A percentile compares a stretch with the other conserved stretches of the same genome.
Evolutionary conservation across 1,284 basidiomycete genomes (phyloP).

Genomic region (Mycena citricolor): DNA sequence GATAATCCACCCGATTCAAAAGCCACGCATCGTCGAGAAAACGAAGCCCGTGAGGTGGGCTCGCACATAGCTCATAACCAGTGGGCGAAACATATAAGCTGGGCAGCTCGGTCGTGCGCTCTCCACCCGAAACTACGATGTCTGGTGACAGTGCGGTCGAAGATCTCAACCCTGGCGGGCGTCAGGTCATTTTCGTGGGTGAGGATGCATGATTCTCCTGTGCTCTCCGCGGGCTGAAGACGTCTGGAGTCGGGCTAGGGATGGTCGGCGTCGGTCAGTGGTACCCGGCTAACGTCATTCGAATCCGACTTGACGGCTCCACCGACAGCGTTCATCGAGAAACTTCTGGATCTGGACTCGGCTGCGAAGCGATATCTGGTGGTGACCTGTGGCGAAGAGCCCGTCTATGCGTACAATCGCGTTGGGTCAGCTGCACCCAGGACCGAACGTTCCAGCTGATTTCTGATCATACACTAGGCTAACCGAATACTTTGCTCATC

Average conservation of each 20-base stretch:
- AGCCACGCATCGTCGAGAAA: no score
- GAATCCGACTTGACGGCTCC: not conserved
- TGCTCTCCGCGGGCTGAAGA: not conserved
- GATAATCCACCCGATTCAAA: no score
- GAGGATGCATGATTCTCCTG: not conserved
- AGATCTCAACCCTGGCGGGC: no score
- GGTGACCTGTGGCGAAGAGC: slow-evolving; percentile 62
- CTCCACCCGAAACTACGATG: no score
- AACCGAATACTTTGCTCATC: slow-evolving; percentile 66
- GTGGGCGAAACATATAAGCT: no score
- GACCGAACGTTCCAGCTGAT: no score
- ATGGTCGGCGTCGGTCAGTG: slow-evolving; percentile 66
- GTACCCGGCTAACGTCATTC: not conserved
- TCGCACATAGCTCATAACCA: no score
- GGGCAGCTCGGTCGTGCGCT: no score
- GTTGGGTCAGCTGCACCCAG: slow-evolving; percentile 35
- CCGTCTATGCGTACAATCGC: slow-evolving; percentile 36
- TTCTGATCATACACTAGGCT: slow-evolving; percentile 30
- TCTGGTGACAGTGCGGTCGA: no score
- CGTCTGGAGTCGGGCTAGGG: slow-evolving; percentile 59
- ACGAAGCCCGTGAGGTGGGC: no score
- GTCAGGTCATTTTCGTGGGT: slow-evolving; percentile 23
- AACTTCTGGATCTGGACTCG: slow-evolving; percentile 54
- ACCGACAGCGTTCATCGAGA: slow-evolving; percentile 62
- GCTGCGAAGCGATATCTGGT: slow-evolving; percentile 48